Conservation (phyloP, 202 grass and related monocot species). For the Setaria italica region DNA sequence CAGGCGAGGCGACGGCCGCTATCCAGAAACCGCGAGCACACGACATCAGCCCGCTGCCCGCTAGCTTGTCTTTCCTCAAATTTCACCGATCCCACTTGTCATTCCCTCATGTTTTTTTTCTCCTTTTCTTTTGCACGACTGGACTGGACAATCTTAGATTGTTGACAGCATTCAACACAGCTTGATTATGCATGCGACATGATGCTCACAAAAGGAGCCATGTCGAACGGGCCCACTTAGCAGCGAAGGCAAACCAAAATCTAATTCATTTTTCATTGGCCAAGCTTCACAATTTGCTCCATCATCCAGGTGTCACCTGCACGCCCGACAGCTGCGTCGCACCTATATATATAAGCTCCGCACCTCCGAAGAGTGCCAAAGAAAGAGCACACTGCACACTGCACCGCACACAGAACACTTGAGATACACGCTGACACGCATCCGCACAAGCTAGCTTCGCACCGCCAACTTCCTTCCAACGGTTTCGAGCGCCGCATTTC, state of each 20-base stretch:
- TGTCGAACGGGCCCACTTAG: too few relatives aligned
- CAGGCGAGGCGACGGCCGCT: not conserved
- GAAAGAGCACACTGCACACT: not conserved
- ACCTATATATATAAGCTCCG: constrained; percentile 18
- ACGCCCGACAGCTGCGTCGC: not conserved
- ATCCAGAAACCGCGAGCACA: not conserved
- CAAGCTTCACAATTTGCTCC: too few relatives aligned
- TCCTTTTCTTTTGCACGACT: too few relatives aligned
- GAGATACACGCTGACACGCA: not conserved
- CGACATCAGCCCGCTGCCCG: not conserved
- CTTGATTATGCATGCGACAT: too few relatives aligned
- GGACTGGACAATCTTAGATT: too few relatives aligned
- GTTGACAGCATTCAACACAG: too few relatives aligned
- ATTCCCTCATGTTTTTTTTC: not conserved
- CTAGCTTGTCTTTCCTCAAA: not conserved
- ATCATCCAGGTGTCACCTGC: not conserved
- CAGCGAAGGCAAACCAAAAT: too few relatives aligned
- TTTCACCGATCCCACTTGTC: not conserved
- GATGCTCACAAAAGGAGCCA: too few relatives aligned
- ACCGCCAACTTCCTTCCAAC: not conserved
- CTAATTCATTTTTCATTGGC: too few relatives aligned
- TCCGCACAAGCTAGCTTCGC: not conserved
- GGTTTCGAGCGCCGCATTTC: too few relatives aligned
- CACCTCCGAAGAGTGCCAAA: constrained; percentile 3
- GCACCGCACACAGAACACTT: not conserved